These are phyloP conservation scores for Castanospermum australe DNA, from an alignment of 306 rosid genomes.

Conservation along the genomic window DNA sequence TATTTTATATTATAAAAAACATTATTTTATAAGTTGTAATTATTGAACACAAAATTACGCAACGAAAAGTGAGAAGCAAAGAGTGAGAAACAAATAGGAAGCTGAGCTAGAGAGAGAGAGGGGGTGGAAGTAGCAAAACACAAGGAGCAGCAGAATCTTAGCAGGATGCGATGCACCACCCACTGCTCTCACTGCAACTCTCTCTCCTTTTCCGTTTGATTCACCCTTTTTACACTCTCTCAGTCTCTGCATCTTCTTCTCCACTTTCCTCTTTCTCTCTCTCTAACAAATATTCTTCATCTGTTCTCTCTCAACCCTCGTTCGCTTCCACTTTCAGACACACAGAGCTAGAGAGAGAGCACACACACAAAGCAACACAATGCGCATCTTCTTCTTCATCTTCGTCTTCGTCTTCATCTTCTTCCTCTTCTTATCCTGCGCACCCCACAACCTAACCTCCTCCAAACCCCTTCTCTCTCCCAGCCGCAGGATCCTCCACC, in stretches of 20 bases:
- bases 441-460: background rate
- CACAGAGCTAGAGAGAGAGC: background rate
- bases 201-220: background rate
- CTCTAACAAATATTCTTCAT: background rate
- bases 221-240: constrained; percentile 18
- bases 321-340: background rate
- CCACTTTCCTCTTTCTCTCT: background rate
- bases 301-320: background rate
- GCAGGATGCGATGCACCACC: constrained; percentile 96
- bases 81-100: background rate
- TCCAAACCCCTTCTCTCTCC: background rate
- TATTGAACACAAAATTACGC: no score
- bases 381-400: constrained; percentile 38
- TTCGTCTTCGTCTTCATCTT: constrained; percentile 14
- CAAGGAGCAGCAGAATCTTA: constrained; percentile 56
- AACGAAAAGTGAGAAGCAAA: no score
- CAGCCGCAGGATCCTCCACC: constrained; percentile 63
- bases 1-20: no score
- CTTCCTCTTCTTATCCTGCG: constrained; percentile 1
- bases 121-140: background rate
- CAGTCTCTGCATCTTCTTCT: background rate
- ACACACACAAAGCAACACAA: constrained; percentile 30
- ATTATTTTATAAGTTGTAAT: no score
- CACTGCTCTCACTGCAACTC: no score
- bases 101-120: background rate